A percentile compares a stretch with the other conserved stretches of the same genome.
Evolutionary conservation across 2,329 filamentous ascomycete species (phyloP).

Genomic region (Neopestalotiopsis sp.): DNA sequence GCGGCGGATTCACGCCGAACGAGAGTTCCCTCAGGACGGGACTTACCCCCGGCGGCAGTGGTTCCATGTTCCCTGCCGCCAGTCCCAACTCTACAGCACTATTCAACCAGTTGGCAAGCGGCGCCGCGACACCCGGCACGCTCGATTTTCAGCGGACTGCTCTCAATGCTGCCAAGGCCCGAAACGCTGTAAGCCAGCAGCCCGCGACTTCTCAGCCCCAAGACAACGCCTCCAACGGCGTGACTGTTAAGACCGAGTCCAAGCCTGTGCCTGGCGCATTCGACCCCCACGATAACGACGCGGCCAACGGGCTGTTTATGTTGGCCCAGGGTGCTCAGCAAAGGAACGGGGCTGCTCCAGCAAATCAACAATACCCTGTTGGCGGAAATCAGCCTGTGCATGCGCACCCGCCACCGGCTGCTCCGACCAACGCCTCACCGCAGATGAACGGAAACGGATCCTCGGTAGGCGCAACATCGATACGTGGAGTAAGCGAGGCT

Average conservation of each 20-base stretch:
- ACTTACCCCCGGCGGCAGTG: conserved; percentile 90
- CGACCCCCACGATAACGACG: conserved; percentile 91
- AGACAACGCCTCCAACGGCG: conserved; percentile 47
- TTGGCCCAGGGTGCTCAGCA: conserved; percentile 72
- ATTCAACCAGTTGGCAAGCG: conserved; percentile 78
- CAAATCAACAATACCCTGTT: conserved; percentile 54
- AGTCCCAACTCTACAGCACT: conserved; percentile 87
- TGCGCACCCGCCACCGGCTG: conserved; percentile 48
- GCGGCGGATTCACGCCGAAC: conserved; percentile 91
- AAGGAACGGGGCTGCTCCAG: conserved; percentile 57
- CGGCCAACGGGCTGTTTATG: conserved; percentile 92
- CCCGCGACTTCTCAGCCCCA: conserved; percentile 56
- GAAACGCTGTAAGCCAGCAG: conserved; percentile 47
- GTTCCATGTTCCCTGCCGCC: conserved; percentile 94
- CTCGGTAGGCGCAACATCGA: conserved; percentile 47
- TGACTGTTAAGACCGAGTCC: conserved; percentile 50
- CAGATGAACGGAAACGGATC: conserved; percentile 56
- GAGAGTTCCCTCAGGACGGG: conserved; percentile 93
- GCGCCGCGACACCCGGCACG: conserved; percentile 86
- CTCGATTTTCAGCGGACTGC: conserved; percentile 95
- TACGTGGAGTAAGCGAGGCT: conserved; percentile 67
- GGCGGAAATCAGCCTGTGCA: conserved; percentile 50
- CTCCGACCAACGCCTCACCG: conserved; percentile 51
- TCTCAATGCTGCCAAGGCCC: conserved; percentile 74
- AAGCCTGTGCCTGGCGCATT: conserved; percentile 69